Evolutionary conservation across 768 basidiomycete species (phyloP), one percentile per base, ranked within the genome.

Genomic region (Epithele typhae): DNA sequence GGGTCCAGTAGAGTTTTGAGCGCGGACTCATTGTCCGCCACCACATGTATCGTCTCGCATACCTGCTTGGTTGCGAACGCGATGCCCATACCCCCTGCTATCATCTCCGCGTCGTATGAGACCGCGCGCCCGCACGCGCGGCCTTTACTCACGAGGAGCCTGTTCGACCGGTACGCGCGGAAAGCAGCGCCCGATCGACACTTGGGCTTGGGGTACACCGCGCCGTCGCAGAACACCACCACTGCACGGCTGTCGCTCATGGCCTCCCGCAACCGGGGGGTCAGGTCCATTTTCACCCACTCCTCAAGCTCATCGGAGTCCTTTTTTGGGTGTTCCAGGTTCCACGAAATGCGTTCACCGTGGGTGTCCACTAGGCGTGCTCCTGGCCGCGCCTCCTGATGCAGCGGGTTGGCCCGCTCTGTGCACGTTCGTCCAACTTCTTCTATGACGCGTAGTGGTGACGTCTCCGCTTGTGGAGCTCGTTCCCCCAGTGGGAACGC

Each of bases 31-130:
- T 46, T 46, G 27, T 46, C 45, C 1, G 37, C 45, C 19, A 46
- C 45, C 14, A 46, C 18, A 27, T 46, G 37, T 11, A 46, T 39
- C 7, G 45, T 46, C 2, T 46, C 37, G 25, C 45, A 46, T 10
- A 25, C 7, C 25, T 46, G 37, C 15, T 33, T 30, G 7, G 45
- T 33, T 5, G 37, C 37, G 19, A 46, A 39, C 15, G 45, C 45
- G 17, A 46, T 11, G 8, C 25, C 37, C 45, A 46, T 46, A 14
- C 45, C 45, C 8, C 37, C 45, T 11, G 45, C 45, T 2, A 46
- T 10, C 45, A 37, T 46, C 12, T 46, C 37, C 10, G 45, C 45
- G 19, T 46, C 45, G 19, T 46, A 42, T 6, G 41, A 42, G 7
- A 30, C 25, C 5, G 22, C 39, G 21, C 39, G 39, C 11, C 39